phyloP scores from a whole-genome alignment of 2,329 filamentous ascomycete species.

The Aspergillus sclerotialis region DNA sequence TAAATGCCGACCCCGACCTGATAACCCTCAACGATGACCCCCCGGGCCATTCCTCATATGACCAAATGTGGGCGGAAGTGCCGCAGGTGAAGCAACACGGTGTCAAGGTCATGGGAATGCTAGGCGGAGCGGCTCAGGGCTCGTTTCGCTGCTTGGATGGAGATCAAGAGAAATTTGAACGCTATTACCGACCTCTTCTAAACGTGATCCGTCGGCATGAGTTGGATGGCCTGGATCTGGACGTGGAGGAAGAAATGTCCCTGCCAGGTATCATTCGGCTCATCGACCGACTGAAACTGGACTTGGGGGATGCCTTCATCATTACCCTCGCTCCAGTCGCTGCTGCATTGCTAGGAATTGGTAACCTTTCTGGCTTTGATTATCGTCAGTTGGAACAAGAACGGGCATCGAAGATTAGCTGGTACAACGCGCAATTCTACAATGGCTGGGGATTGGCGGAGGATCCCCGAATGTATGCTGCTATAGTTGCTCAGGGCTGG shows the following conservation, averaged over 20 bases:
- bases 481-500: conserved; percentile 55
- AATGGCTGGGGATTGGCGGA: conserved; percentile 73
- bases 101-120: conserved; percentile 76
- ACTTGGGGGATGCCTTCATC: conserved; percentile 53
- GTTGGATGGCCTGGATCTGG: conserved; percentile 67
- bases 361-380: conserved; percentile 69
- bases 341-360: conserved; percentile 58
- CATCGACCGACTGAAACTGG: conserved; percentile 57
- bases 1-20: conserved; percentile 60
- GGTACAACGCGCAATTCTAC: conserved; percentile 93
- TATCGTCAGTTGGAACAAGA: conserved; percentile 68
- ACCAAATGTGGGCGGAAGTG: conserved; percentile 72
- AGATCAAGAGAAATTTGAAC: conserved; percentile 56
- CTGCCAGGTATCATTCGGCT: conserved; percentile 59
- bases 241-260: conserved; percentile 71
- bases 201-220: conserved; percentile 55
- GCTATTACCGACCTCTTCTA: conserved; percentile 63
- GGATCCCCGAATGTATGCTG: conserved; percentile 38
- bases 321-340: conserved; percentile 79
- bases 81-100: conserved; percentile 63
- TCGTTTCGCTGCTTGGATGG: conserved; percentile 60
- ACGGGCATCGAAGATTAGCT: conserved; percentile 61
- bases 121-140: conserved; percentile 76
- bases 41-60: conserved; percentile 60
- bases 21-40: conserved; percentile 76